Evolutionary conservation across 2,329 filamentous ascomycete species (phyloP).

Genomic region (Fonsecaea erecta): DNA sequence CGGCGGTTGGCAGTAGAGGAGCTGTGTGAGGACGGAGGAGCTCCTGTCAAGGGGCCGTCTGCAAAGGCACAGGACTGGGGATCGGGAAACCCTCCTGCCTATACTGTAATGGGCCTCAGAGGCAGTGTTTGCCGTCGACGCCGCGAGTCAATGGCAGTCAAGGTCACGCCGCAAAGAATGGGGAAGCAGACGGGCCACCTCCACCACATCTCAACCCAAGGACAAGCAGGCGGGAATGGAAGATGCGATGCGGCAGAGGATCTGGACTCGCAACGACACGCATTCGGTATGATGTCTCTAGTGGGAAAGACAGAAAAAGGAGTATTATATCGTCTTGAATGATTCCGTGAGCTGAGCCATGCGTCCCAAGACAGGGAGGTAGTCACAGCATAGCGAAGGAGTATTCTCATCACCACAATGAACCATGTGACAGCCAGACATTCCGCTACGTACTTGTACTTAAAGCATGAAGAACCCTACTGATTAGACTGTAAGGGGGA

Average conservation of each 20-base stretch:
- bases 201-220: constrained; percentile 42
- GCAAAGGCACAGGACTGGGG: constrained; percentile 30
- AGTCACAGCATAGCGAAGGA: constrained; percentile 4
- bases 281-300: background rate
- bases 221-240: constrained; percentile 42
- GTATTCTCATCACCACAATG: background rate
- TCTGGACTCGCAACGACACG: background rate
- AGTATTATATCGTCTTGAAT: constrained; percentile 8
- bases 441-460: no score
- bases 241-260: background rate
- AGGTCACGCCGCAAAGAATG: constrained; percentile 9
- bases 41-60: constrained; percentile 42
- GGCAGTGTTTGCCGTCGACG: background rate
- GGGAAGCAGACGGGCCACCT: constrained; percentile 6
- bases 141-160: constrained; percentile 15
- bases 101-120: background rate
- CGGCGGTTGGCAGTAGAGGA: constrained; percentile 23
- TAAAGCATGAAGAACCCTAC: no score
- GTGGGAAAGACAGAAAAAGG: background rate
- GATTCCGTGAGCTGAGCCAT: background rate
- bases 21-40: constrained; percentile 22
- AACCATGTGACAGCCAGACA: no score
- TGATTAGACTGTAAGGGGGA: no score
- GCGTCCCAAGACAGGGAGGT: background rate
- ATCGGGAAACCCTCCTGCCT: constrained; percentile 36